A percentile compares a stretch with the other conserved stretches of the same genome.
Conservation (phyloP, 1,284 basidiomycete genomes). For the Trichosporon asahii region DNA sequence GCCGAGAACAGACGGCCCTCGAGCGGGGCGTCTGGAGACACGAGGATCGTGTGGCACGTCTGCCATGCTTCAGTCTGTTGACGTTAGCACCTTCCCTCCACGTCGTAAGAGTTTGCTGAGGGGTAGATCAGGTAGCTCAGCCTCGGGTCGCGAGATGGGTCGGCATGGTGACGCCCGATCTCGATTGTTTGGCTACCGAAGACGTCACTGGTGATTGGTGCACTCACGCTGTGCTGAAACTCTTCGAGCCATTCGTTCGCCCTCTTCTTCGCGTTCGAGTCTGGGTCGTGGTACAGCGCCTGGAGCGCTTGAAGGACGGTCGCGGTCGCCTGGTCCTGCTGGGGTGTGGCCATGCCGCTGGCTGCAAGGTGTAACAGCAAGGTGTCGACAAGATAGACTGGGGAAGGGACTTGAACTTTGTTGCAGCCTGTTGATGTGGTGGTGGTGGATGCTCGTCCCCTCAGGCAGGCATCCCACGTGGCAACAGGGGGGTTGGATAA, state of each 20-base stretch:
- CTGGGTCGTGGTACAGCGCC: constrained; percentile 61
- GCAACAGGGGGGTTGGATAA: constrained; percentile 1
- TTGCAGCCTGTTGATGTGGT: neutral
- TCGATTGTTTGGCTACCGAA: neutral
- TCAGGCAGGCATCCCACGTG: neutral
- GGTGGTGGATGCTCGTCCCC: neutral
- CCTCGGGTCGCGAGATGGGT: neutral
- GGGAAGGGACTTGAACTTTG: constrained; percentile 8
- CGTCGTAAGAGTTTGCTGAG: too few species aligned
- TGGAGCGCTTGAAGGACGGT: constrained; percentile 54
- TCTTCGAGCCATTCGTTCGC: constrained; percentile 91
- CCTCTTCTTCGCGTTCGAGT: constrained; percentile 73
- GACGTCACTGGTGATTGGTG: neutral
- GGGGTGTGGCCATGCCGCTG: constrained; percentile 25
- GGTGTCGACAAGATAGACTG: neutral
- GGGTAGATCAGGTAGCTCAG: too few species aligned
- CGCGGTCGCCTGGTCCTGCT: constrained; percentile 30
- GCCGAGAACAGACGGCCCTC: constrained; percentile 91
- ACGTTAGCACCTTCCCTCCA: constrained; percentile 1
- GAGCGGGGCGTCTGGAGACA: constrained; percentile 70
- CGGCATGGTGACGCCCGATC: neutral
- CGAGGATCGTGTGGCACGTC: constrained; percentile 85
- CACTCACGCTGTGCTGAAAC: constrained; percentile 93
- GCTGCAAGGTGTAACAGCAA: neutral
- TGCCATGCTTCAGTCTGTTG: constrained; percentile 89